phyloP scores from a whole-genome alignment of 2,329 filamentous ascomycete species.

The Neonectria faginata region DNA sequence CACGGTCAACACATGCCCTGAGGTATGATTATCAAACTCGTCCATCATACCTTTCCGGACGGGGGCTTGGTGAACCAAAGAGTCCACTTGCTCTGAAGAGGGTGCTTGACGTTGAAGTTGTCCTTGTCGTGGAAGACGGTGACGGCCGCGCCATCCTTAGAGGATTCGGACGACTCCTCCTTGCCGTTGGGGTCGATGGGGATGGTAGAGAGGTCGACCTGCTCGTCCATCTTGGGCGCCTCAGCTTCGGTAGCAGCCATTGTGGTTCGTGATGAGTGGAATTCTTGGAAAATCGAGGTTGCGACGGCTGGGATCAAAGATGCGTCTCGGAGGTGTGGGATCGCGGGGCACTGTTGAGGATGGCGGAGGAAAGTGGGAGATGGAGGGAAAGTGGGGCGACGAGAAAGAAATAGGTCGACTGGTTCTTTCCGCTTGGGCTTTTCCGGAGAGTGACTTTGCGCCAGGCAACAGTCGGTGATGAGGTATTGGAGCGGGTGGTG shows the following conservation, averaged over 20 bases:
- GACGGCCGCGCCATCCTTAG: constrained; percentile 68
- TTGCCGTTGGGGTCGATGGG: constrained; percentile 74
- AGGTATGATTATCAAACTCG: constrained; percentile 9
- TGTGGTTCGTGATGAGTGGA: constrained; percentile 35
- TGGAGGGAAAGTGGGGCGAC: constrained; percentile 37
- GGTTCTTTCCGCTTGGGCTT: constrained; percentile 41
- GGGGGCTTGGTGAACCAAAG: constrained; percentile 99
- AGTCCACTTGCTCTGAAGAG: constrained; percentile 97
- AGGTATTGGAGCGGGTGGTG: constrained; percentile 28
- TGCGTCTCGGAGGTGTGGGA: constrained; percentile 34
- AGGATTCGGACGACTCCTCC: constrained; percentile 61
- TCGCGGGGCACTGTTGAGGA: constrained; percentile 47
- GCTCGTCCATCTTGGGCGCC: constrained; percentile 58
- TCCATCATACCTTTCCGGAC: constrained; percentile 81
- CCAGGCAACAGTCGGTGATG: constrained; percentile 52
- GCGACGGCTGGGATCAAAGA: constrained; percentile 24
- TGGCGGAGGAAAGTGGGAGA: constrained; percentile 38
- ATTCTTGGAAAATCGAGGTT: constrained; percentile 31
- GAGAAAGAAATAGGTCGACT: constrained; percentile 43
- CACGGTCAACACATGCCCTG: constrained; percentile 28
- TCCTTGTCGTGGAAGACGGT: constrained; percentile 99
- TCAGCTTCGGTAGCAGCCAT: constrained; percentile 54
- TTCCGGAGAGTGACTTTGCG: constrained; percentile 50
- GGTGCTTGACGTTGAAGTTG: constrained; percentile 99
- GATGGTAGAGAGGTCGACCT: constrained; percentile 76